Evolutionary conservation across 139 green algal species (phyloP).

Genomic region (Closterium sp.): DNA sequence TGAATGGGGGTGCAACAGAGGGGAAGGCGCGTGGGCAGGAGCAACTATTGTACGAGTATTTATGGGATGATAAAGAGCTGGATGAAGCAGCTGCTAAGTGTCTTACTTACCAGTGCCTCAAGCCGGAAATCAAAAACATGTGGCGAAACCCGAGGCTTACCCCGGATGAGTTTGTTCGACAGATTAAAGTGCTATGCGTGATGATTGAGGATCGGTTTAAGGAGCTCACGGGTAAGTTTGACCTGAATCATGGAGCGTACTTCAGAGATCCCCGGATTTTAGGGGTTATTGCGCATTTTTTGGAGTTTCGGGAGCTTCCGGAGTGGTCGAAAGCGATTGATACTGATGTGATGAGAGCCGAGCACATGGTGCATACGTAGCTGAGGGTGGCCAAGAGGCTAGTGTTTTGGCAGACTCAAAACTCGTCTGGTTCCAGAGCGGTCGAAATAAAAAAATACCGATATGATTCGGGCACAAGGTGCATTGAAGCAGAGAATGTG

Average conservation of each 20-base stretch:
- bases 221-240: not conserved
- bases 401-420: too few relatives aligned
- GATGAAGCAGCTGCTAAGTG: not conserved
- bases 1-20: too few relatives aligned
- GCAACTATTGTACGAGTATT: not conserved
- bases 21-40: not conserved
- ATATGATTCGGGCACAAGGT: too few relatives aligned
- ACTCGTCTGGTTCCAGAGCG: too few relatives aligned
- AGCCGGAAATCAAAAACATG: not conserved
- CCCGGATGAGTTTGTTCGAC: not conserved
- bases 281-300: not conserved
- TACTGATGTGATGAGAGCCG: not conserved
- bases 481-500: too few relatives aligned
- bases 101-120: not conserved
- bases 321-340: slow-evolving; percentile 4
- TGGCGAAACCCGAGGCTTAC: slow-evolving; percentile 5
- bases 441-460: too few relatives aligned
- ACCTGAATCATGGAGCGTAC: not conserved
- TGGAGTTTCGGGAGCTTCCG: not conserved
- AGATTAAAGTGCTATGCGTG: not conserved
- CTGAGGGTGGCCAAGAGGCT: not conserved
- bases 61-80: slow-evolving; percentile 7
- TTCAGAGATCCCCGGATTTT: not conserved
- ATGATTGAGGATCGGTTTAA: not conserved
- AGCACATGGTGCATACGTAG: not conserved